Base-by-base conservation (phyloP, 805 yeast genomes). In the Ogataea wickerhamii region DNA sequence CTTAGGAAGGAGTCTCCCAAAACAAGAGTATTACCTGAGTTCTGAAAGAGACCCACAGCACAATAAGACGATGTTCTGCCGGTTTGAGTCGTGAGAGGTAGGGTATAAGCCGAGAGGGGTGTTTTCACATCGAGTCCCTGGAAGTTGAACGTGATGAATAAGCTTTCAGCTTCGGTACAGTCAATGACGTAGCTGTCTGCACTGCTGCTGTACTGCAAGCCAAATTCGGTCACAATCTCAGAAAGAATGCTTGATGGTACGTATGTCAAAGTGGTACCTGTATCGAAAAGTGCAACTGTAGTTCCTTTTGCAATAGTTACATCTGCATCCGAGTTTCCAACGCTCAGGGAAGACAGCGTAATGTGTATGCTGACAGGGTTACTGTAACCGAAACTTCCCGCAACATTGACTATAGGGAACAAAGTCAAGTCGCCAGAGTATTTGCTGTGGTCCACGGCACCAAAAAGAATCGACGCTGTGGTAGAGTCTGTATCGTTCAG, bases 371-470 rank as follows among this genome's bases (percentile, higher is more conserved):
- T 64, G 24, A 74, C 64, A 3, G 80, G 71, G 1, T 48, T 32
- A 6, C 32, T 33, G 50, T 63, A 70, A 13, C 70, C 69, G 16
- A 20, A 31, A 13, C 48, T 20, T 21, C 47, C 48, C 18, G 59
- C 49, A 6, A 71, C 57, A 57, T 78, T 78, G 43, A 76, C 64
- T 28, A 78, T 47, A 19, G 82, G 80, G 6, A 81, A 55, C 1
- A 76, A 60, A 22, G 66, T 56, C 25, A 80, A 55, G 21, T 56
- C 45, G 12, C 87, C 88, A 0, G 60, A 37, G 55, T 75, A 80
- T 59, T 81, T 82, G 26, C 75, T 69, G 42, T 71, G 74, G 52
- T 83, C 91, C 19, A 79, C 71, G 21, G 81, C 93, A 33, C 93
- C 91, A 64, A 84, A 84, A 34, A 83, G 56, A 16, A 83, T 65